phyloP scores from a whole-genome alignment of 2,329 filamentous ascomycete species.

The Pseudogymnoascus sp. region DNA sequence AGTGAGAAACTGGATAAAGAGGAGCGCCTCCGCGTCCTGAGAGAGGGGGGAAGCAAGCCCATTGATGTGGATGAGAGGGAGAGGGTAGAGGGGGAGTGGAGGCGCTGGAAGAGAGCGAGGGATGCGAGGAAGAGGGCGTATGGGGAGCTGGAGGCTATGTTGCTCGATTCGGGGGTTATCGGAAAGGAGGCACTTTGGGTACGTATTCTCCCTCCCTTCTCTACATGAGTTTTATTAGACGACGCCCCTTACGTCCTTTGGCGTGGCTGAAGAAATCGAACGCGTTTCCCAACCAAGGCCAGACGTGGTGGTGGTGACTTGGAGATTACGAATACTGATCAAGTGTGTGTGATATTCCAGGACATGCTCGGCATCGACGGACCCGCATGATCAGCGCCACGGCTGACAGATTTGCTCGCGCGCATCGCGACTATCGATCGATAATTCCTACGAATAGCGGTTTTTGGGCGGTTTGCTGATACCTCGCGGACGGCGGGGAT shows the following conservation, averaged over 20 bases:
- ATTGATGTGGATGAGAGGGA: slow-evolving; percentile 40
- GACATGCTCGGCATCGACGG: slow-evolving; percentile 7
- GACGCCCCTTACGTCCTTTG: not conserved
- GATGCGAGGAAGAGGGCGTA: slow-evolving; percentile 24
- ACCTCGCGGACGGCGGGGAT: too few species aligned
- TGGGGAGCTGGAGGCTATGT: slow-evolving; percentile 27
- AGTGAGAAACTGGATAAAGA: slow-evolving; percentile 34
- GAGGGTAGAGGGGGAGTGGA: slow-evolving; percentile 37
- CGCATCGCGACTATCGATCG: not conserved
- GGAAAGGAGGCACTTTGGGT: slow-evolving; percentile 42
- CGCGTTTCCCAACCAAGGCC: not conserved
- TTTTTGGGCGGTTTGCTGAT: not conserved
- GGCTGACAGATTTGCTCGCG: not conserved
- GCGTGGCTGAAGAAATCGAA: not conserved
- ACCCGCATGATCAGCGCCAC: slow-evolving; percentile 2
- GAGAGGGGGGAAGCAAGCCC: slow-evolving; percentile 31
- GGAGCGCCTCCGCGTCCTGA: slow-evolving; percentile 33
- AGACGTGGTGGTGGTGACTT: not conserved
- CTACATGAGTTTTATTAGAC: not conserved
- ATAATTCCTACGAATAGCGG: not conserved
- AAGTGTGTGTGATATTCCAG: not conserved
- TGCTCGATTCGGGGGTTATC: slow-evolving; percentile 35
- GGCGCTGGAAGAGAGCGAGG: slow-evolving; percentile 32
- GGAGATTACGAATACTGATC: not conserved
- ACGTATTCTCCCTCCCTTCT: slow-evolving; percentile 4